Conservation (phyloP, 108 stramenopile genomes). For the Nitzschia palea region DNA sequence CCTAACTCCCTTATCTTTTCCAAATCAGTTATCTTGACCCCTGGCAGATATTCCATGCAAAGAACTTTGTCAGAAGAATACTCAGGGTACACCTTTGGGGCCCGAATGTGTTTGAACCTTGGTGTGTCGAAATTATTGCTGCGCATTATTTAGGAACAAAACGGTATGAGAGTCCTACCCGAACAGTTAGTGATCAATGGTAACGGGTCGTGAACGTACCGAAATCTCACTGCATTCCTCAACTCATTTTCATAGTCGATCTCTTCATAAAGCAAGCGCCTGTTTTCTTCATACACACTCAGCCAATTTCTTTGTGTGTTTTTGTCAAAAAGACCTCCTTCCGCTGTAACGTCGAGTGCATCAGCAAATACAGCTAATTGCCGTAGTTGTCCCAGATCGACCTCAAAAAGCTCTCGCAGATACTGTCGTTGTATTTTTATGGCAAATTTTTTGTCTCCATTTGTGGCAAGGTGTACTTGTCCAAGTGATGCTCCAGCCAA, state of each 20-base stretch:
- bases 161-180: constrained; percentile 1
- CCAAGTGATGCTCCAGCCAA: constrained; percentile 93
- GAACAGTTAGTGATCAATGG: no score
- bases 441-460: constrained; percentile 74
- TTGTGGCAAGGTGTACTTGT: constrained; percentile 95
- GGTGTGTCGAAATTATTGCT: constrained; percentile 75
- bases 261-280: constrained; percentile 93
- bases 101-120: constrained; percentile 87
- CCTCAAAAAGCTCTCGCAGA: constrained; percentile 89
- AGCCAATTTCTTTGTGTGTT: constrained; percentile 93
- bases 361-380: constrained; percentile 93
- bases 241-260: constrained; percentile 94
- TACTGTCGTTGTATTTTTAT: constrained; percentile 96
- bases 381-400: constrained; percentile 90
- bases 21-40: constrained; percentile 93
- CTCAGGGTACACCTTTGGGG: constrained; percentile 85
- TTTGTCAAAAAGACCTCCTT: constrained; percentile 85
- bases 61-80: constrained; percentile 87
- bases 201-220: constrained; percentile 40
- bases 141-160: not conserved
- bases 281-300: constrained; percentile 90
- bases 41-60: constrained; percentile 93
- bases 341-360: constrained; percentile 90
- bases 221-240: constrained; percentile 81
- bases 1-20: constrained; percentile 64